Conservation (phyloP, 371 early-diverging fungal species). For the Chytridium lagenaria region DNA sequence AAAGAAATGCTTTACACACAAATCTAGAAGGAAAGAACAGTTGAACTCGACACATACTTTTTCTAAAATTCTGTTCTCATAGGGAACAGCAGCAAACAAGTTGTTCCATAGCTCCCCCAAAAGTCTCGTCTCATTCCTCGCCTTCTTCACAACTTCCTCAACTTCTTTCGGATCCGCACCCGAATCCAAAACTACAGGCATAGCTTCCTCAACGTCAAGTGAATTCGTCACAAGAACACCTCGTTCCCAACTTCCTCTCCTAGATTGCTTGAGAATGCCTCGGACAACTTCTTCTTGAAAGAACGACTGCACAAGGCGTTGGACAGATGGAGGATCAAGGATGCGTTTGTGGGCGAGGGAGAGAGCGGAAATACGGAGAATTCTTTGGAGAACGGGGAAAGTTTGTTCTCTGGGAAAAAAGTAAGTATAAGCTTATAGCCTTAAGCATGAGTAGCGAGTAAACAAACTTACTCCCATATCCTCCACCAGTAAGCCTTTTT, state of each 20-base stretch:
- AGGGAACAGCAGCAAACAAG: constrained; percentile 24
- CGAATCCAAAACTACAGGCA: not conserved
- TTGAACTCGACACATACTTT: not conserved
- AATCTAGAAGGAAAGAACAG: too few relatives aligned
- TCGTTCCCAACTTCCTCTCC: constrained; percentile 25
- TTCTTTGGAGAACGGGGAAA: not conserved
- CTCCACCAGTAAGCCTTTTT: too few relatives aligned
- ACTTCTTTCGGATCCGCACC: not conserved
- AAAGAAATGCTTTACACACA: not conserved
- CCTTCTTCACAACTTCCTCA: not conserved
- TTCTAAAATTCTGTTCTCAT: constrained; percentile 22
- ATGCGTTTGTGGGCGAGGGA: constrained; percentile 19
- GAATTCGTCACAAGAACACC: constrained; percentile 16
- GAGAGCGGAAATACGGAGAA: constrained; percentile 6
- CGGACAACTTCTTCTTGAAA: constrained; percentile 29
- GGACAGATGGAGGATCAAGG: constrained; percentile 23
- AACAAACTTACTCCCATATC: too few relatives aligned
- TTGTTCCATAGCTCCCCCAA: constrained; percentile 17
- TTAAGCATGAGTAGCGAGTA: too few relatives aligned
- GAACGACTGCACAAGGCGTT: constrained; percentile 20
- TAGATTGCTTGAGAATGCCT: constrained; percentile 26
- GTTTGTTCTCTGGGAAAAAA: not conserved
- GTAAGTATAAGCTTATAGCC: not conserved
- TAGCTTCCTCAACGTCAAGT: not conserved
- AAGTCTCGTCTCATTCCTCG: not conserved